Evolutionary conservation across 768 basidiomycete genomes (phyloP), one percentile per base, ranked within the genome.

Genomic region (Suillus subaureus): DNA sequence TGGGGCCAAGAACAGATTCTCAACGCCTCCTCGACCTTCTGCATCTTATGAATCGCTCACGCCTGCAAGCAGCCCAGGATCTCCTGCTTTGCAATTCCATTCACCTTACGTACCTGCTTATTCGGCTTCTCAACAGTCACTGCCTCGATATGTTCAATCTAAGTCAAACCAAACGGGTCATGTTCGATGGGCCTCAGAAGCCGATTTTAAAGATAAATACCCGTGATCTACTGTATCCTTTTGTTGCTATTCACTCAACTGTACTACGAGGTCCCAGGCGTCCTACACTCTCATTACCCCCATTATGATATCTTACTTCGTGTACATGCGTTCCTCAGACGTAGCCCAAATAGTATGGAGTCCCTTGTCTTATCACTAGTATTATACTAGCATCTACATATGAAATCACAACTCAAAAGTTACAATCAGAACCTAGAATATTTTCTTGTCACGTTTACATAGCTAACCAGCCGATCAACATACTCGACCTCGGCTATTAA

Each of bases 111-210:
- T 33, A n/a, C 8, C 6, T n/a, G 18, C 23, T 40, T 54, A 64
- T 42, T 49, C 64, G 1, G 37, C 66, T 12, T 64, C 73, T 6
- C 35, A 57, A 15, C 18, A 12, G 3, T 47, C 70, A 9, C 52
- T 61, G n/a, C 15, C 42, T 55, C 64, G 33, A 28, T 8, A n/a
- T 26, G 39, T 61, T 8, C 45, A 67, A 28, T 40, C 65, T 11
- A 64, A 23, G 16, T 15, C 63, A 49, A 62, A 47, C 35, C 18
- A 42, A 16, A 65, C 49, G n/a, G 64, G 67, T 13, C 65, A 40
- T 37, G 33, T 56, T 23, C 63, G 75, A 67, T 78, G 74, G 72
- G 71, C 72, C 3, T 70, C 75, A 21, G 73, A 74, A 55, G 63
- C 63, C 23, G 55, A 42, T 13, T 21, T 42, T 21, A 28, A 12